Evolutionary conservation across 805 yeast species (phyloP), one percentile per base, ranked within the genome.

Genomic region (Millerago galiae): DNA sequence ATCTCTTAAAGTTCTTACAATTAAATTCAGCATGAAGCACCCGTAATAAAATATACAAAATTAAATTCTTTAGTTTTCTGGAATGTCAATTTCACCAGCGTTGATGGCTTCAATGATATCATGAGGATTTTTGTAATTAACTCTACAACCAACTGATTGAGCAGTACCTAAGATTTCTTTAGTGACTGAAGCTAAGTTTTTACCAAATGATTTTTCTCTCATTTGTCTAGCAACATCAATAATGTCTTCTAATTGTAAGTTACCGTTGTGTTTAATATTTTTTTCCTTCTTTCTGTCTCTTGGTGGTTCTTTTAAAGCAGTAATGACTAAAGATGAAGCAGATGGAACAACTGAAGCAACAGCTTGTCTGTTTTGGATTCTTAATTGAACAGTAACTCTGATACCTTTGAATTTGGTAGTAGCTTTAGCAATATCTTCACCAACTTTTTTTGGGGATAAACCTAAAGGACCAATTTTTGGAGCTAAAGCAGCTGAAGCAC

Each of bases 381-480:
- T 93, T 74, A 93, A 82, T 79, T 89, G 95, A 56, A 93, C 98
- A 60, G 99, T 93, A 68, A 93, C 98, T 75, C 91, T 87, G 67
- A 93, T 91, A 81, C 99, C 99, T 79, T 93, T 93, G 95, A 81
- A 91, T 70, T 83, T 81, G 78, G 86, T 84, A 78, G 99, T 91
- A 72, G 99, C 99, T 84, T 93, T 93, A 72, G 99, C 99, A 66
- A 93, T 93, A 72, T 93, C 99, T 77, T 93, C 99, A 90, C 99
- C 99, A 69, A 93, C 96, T 84, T 93, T 91, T 95, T 91, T 93
- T 79, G 99, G 97, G 54, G 97, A 89, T 65, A 93, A 80, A 89
- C 99, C 99, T 71, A 93, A 87, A 63, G 99, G 99, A 87, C 99
- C 99, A 70, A 93, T 93, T 91, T 93, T 93, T 72, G 99, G 99